Evolutionary conservation across 2,329 filamentous ascomycete genomes (phyloP), one percentile per base, ranked within the genome.

Genomic region (Pestalotiopsis sp.): DNA sequence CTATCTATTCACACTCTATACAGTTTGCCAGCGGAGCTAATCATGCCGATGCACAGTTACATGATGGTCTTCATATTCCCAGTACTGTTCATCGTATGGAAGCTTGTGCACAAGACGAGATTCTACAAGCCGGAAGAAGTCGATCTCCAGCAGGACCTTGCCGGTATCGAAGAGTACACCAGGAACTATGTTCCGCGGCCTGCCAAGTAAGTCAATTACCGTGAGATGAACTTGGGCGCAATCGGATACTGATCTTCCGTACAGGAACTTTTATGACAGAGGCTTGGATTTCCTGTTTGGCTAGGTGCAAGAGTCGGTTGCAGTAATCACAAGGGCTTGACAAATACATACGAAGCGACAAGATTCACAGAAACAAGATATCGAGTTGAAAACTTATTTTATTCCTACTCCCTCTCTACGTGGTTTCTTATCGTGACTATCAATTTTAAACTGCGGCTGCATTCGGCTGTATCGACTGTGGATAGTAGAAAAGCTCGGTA

Each of bases 31-130:
- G 27, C 12, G 20, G 23, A 52, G 7, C 59, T 20, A 74, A 58
- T 41, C 13, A 20, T 9, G 17, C 0, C 38, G 14, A 20, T 62
- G 27, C 1, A 38, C 63, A 85, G 83, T 3, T 95, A 95, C 78
- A 89, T 90, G 63, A 93, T 93, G 85, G 87, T 95, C 64, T 87
- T 86, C 4, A 80, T 94, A 2, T 93, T 93, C 75, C 92, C 92
- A 0, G 72, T 90, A 0, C 80, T 95, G 2, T 95, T 88, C 76
- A 57, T 91, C 3, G 88, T 87, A 5, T 95, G 92, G 90, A 96
- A 95, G 78, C 38, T 93, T 6, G 73, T 90, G 68, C 90, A 92
- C 77, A 87, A 84, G 75, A 93, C 91, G 0, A 87, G 84, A 66
- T 85, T 87, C 69, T 76, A 84, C 65, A 85, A 82, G 68, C 83